These are phyloP conservation scores for Nigrospora sphaerica DNA, from an alignment of 2,329 filamentous ascomycete genomes.

Conservation along the genomic window DNA sequence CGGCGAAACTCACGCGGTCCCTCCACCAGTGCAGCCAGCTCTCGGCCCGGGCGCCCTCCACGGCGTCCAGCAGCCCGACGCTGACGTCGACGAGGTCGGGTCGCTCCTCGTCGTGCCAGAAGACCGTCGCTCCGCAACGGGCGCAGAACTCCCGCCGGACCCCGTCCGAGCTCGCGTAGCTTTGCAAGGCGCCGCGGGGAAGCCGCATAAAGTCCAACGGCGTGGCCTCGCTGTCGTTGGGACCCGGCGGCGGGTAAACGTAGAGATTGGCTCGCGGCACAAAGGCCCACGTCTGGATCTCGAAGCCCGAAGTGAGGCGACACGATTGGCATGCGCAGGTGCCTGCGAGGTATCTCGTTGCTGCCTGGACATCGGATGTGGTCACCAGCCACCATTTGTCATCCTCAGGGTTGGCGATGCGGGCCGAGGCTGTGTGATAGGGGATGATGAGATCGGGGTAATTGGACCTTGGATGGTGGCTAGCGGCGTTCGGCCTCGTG, in stretches of 20 bases:
- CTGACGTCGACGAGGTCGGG: constrained; percentile 57
- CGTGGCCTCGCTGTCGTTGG: constrained; percentile 16
- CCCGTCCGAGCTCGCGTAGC: constrained; percentile 45
- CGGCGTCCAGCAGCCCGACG: constrained; percentile 46
- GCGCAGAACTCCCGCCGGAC: constrained; percentile 56
- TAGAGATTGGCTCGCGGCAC: constrained; percentile 52
- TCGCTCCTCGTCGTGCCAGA: constrained; percentile 50
- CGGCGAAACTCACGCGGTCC: constrained; percentile 49
- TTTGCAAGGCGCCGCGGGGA: constrained; percentile 39
- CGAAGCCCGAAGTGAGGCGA: constrained; percentile 51
- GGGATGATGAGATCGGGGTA: constrained; percentile 48
- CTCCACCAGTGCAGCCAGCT: constrained; percentile 57
- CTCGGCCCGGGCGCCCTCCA: constrained; percentile 46
- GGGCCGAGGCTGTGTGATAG: constrained; percentile 27
- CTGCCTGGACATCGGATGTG: constrained; percentile 6
- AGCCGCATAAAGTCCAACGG: too few species aligned
- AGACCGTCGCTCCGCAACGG: constrained; percentile 56
- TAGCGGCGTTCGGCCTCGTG: constrained; percentile 42
- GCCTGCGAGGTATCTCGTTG: constrained; percentile 49
- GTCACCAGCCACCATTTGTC: constrained; percentile 54
- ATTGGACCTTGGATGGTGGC: constrained; percentile 33
- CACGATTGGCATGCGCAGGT: constrained; percentile 58
- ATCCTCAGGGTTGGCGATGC: constrained; percentile 34
- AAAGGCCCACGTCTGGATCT: constrained; percentile 61
- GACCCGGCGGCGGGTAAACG: constrained; percentile 27